Evolutionary conservation across 1,139 yeast species (phyloP).

Genomic region (Yamadazyma kanchanaburiensis): DNA sequence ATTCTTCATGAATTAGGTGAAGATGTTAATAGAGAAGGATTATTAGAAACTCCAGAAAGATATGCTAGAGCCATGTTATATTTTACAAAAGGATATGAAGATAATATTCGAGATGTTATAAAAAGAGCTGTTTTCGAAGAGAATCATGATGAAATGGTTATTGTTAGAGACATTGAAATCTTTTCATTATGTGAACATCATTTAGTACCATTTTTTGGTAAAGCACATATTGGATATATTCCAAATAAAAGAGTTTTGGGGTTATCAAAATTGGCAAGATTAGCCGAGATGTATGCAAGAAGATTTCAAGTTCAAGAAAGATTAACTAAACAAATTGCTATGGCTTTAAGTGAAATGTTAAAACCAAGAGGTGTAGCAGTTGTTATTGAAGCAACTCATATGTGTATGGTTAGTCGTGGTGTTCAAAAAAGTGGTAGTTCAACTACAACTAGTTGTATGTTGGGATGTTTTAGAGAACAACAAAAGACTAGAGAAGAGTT

Average conservation of each 20-base stretch:
- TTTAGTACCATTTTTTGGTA: slow-evolving; percentile 94
- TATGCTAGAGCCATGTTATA: slow-evolving; percentile 95
- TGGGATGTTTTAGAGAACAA: slow-evolving; percentile 89
- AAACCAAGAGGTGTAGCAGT: slow-evolving; percentile 98
- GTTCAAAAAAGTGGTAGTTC: slow-evolving; percentile 93
- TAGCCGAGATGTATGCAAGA: slow-evolving; percentile 96
- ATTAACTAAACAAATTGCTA: slow-evolving; percentile 93
- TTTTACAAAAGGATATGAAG: slow-evolving; percentile 96
- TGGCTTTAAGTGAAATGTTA: slow-evolving; percentile 87
- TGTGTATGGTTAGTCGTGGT: slow-evolving; percentile 99
- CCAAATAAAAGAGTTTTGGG: slow-evolving; percentile 96
- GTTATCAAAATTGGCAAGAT: slow-evolving; percentile 84
- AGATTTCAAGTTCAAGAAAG: slow-evolving; percentile 97
- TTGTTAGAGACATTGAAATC: slow-evolving; percentile 90
- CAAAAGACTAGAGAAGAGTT: slow-evolving; percentile 97
- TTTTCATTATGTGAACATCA: slow-evolving; percentile 96
- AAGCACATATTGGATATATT: slow-evolving; percentile 93
- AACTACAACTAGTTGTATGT: slow-evolving; percentile 95
- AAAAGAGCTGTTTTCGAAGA: slow-evolving; percentile 96
- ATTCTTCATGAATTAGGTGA: slow-evolving; percentile 88
- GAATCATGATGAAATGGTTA: slow-evolving; percentile 98
- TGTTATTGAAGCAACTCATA: slow-evolving; percentile 94
- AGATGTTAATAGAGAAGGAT: slow-evolving; percentile 84
- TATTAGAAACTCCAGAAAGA: slow-evolving; percentile 90
- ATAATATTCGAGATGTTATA: slow-evolving; percentile 84